These are phyloP conservation scores for Roridomyces roridus DNA, from an alignment of 768 basidiomycete genomes.

Conservation along the genomic window DNA sequence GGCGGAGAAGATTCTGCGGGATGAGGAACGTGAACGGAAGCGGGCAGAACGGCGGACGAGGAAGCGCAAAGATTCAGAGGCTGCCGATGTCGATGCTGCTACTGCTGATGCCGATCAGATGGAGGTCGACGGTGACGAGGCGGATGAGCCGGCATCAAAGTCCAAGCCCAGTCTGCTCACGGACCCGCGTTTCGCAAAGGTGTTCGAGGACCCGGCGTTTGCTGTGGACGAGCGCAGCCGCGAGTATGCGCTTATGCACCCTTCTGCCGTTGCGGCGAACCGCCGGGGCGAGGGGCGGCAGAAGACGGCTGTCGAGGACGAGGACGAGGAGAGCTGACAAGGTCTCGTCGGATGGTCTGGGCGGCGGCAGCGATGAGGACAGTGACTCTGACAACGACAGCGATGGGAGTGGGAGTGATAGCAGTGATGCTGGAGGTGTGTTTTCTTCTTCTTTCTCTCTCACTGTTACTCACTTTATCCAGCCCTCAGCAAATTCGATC, in stretches of 20 bases:
- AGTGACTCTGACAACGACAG: slow-evolving; percentile 51
- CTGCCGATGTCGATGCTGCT: slow-evolving; percentile 44
- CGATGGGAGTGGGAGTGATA: slow-evolving; percentile 44
- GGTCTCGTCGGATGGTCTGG: slow-evolving; percentile 63
- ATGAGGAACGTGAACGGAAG: slow-evolving; percentile 65
- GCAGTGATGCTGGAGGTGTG: slow-evolving; percentile 65
- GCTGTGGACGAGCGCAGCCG: slow-evolving; percentile 87
- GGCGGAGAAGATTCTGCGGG: slow-evolving; percentile 81
- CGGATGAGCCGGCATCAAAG: slow-evolving; percentile 3
- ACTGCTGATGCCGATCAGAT: slow-evolving; percentile 41
- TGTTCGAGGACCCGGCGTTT: slow-evolving; percentile 93
- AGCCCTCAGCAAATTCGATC: slow-evolving; percentile 61
- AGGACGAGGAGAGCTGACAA: slow-evolving; percentile 88
- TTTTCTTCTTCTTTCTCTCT: slow-evolving; percentile 17
- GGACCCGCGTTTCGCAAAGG: slow-evolving; percentile 88
- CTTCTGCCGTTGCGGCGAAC: slow-evolving; percentile 69
- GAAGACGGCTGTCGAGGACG: slow-evolving; percentile 87
- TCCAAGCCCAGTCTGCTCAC: slow-evolving; percentile 59
- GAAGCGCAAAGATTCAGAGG: slow-evolving; percentile 45
- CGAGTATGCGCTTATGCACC: slow-evolving; percentile 94
- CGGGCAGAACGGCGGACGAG: slow-evolving; percentile 62
- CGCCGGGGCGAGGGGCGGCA: slow-evolving; percentile 45
- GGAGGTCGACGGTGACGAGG: slow-evolving; percentile 28
- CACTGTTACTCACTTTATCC: background rate
- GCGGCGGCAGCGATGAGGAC: slow-evolving; percentile 46